Base-by-base conservation (phyloP, 2,329 filamentous ascomycete species). In the Phyllosticta ampelicida region DNA sequence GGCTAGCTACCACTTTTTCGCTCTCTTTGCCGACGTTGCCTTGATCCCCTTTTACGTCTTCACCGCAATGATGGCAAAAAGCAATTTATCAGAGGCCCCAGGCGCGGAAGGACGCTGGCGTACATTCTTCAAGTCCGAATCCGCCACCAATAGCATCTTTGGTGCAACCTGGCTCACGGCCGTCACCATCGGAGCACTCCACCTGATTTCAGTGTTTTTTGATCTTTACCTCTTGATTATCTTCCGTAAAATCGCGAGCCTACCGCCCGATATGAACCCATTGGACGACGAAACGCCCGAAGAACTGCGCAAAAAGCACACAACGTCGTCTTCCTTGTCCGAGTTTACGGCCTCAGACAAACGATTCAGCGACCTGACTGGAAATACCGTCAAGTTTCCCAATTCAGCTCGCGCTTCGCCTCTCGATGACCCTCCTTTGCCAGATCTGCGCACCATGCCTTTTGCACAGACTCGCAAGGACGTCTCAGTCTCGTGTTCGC, bases 221-320 rank as follows among this genome's bases (percentile, higher is more conserved):
- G 89, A 89, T 5, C 69, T 89, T 29, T 96, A 87, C 74, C 78
- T 97, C 23, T 83, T 84, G 16, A 70, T 88, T 55, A 82, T 87
- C 64, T 97, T 96, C 81, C 83, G 86, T 48, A 86, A 87, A 67
- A 96, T 97, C 65, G 79, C 85, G 5, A 77, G 80, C 19, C 80
- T 96, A 70, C 92, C 92, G 5, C 91, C 92, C 0, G 92, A 97
- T 67, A 90, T 96, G 87, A 97, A 97, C 69, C 92, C 92, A 1
- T 78, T 97, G 13, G 91, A 96, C 69, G 84, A 88, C 63, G 86
- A 92, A 66, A 96, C 90, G 1, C 85, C 89, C 10, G 36, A 44
- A n/a, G 36, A 44, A 44, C 6, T 44, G 36, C 82, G 86, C 21
- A 65, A 75, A 73, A 91, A 90, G 77, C 83, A 87, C 67, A 91